Evolutionary conservation across 2,329 filamentous ascomycete species (phyloP).

Genomic region (Emergomyces orientalis): DNA sequence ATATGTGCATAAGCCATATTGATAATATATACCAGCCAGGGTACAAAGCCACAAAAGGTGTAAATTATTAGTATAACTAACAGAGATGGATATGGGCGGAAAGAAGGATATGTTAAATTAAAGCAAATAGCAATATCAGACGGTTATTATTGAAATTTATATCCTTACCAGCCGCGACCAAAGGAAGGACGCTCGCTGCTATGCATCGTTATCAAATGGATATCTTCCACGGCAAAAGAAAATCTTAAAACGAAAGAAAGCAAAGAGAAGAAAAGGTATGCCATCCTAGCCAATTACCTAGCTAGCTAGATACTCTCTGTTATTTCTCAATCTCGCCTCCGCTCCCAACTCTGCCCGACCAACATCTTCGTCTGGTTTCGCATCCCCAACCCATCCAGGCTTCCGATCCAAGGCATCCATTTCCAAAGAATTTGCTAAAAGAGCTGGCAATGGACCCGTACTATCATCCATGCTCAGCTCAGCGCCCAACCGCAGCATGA

Average conservation of each 20-base stretch:
- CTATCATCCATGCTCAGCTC: constrained; percentile 6
- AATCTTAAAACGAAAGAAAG: neutral
- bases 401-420: neutral
- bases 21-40: neutral
- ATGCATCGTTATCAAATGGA: neutral
- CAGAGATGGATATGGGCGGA: neutral
- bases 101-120: neutral
- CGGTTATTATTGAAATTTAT: too few species aligned
- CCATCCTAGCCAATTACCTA: neutral
- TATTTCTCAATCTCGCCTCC: neutral
- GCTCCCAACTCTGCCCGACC: neutral
- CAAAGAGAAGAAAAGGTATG: neutral
- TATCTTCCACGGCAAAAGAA: neutral
- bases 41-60: too few species aligned
- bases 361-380: neutral
- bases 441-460: neutral
- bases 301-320: neutral
- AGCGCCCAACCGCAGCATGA: constrained; percentile 13
- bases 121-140: neutral
- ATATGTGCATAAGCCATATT: neutral
- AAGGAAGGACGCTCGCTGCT: neutral
- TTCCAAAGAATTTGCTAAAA: neutral
- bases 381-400: neutral
- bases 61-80: too few species aligned
- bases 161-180: neutral